These are phyloP conservation scores for Debaryomyces psychrophilus DNA, from an alignment of 1,139 yeast genomes.

Conservation along the genomic window DNA sequence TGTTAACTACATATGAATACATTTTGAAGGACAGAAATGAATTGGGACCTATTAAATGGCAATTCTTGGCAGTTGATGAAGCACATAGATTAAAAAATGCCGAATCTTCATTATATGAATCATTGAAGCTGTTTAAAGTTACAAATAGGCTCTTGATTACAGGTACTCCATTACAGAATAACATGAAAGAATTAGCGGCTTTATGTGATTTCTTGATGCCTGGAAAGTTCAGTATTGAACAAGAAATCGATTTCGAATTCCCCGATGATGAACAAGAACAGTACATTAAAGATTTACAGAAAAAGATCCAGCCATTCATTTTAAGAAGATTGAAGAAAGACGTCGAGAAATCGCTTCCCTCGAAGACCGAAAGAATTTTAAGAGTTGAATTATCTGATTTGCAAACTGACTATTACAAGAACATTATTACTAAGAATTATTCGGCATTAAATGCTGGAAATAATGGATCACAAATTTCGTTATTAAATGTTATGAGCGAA, in stretches of 20 bases:
- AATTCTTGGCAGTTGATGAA: conserved; percentile 95
- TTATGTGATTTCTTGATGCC: conserved; percentile 95
- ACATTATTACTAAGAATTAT: conserved; percentile 88
- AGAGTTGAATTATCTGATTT: conserved; percentile 94
- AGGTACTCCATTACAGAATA: conserved; percentile 97
- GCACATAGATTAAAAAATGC: conserved; percentile 96
- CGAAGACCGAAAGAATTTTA: conserved; percentile 90
- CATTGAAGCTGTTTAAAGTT: conserved; percentile 79
- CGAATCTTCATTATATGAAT: conserved; percentile 89
- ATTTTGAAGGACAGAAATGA: conserved; percentile 84
- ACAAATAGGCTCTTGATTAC: conserved; percentile 87
- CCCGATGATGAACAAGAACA: conserved; percentile 86
- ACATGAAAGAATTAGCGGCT: conserved; percentile 93
- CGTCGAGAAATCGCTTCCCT: conserved; percentile 94
- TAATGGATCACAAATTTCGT: conserved; percentile 77
- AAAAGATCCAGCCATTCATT: conserved; percentile 85
- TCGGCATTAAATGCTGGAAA: conserved; percentile 87
- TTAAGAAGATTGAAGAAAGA: conserved; percentile 92
- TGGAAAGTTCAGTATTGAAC: conserved; percentile 84
- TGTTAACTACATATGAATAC: conserved; percentile 93
- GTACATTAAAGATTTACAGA: conserved; percentile 83
- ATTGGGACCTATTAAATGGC: conserved; percentile 88
- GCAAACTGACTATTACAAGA: conserved; percentile 93
- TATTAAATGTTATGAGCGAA: conserved; percentile 91
- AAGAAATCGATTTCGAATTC: conserved; percentile 91